Percentiles rank a stretch among this genome's conserved stretches.
Evolutionary conservation across 2,329 filamentous ascomycete species (phyloP).

Genomic region (Sporothrix luriei): DNA sequence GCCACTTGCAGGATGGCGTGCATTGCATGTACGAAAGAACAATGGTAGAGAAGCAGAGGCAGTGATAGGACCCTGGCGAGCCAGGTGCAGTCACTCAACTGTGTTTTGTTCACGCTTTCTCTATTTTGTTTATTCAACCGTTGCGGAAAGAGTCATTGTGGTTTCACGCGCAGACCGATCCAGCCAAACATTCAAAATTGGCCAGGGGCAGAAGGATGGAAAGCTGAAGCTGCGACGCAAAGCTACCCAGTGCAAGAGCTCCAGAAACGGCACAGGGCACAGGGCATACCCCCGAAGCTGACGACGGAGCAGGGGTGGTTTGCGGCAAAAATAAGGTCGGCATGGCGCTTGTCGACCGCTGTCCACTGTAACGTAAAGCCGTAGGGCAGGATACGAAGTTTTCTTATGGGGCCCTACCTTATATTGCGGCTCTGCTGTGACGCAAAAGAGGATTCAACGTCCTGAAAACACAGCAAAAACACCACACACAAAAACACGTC

Average conservation of each 20-base stretch:
- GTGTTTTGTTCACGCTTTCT: neutral
- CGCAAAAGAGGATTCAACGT: neutral
- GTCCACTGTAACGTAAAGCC: neutral
- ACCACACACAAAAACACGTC: neutral
- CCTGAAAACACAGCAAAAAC: neutral
- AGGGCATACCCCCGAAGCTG: neutral
- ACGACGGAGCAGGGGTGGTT: neutral
- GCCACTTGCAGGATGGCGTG: constrained; percentile 14
- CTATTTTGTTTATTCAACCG: neutral
- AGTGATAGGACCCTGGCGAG: neutral
- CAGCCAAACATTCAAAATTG: neutral
- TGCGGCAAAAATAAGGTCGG: neutral
- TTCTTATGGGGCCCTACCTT: too few species aligned
- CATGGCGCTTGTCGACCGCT: neutral
- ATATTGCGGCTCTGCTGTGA: neutral
- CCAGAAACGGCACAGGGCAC: neutral
- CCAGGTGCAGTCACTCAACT: neutral
- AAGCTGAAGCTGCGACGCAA: neutral
- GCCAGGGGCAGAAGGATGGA: constrained; percentile 11
- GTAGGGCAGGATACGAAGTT: neutral
- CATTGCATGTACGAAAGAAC: constrained; percentile 13
- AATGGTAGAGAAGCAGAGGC: neutral
- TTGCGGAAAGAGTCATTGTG: neutral
- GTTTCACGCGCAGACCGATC: neutral
- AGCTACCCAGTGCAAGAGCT: constrained; percentile 1